phyloP scores from a whole-genome alignment of 1,139 yeast genomes.

The Yamadazyma trypodendri region DNA sequence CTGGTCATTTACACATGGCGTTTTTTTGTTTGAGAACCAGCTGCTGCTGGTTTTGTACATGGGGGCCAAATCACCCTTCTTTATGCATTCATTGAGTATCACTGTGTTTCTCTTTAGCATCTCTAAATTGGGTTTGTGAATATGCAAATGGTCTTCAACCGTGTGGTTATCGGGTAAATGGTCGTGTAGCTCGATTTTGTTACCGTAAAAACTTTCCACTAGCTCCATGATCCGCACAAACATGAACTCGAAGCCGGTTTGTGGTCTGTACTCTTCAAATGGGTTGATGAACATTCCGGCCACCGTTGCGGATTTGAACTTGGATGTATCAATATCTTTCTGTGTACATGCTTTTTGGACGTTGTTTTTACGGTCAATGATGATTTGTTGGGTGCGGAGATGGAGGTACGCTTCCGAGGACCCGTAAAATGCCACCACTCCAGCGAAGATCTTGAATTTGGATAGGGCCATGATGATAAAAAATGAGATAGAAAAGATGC shows the following conservation, averaged over 20 bases:
- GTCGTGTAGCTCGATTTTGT: slow-evolving; percentile 48
- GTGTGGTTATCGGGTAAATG: slow-evolving; percentile 47
- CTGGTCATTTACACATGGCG: slow-evolving; percentile 39
- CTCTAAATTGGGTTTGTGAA: slow-evolving; percentile 57
- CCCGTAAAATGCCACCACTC: slow-evolving; percentile 61
- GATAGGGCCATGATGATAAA: not conserved
- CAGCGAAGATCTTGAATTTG: slow-evolving; percentile 37
- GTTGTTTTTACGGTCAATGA: slow-evolving; percentile 42
- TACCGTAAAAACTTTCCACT: slow-evolving; percentile 65
- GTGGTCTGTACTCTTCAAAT: slow-evolving; percentile 86
- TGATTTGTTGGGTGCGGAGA: slow-evolving; percentile 52
- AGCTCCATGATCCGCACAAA: slow-evolving; percentile 69
- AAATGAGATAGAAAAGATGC: not conserved
- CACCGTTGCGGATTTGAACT: slow-evolving; percentile 53
- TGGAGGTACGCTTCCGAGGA: slow-evolving; percentile 68
- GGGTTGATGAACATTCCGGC: slow-evolving; percentile 89
- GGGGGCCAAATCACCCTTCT: slow-evolving; percentile 19
- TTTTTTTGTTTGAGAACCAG: slow-evolving; percentile 5
- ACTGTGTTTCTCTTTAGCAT: slow-evolving; percentile 32
- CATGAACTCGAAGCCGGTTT: slow-evolving; percentile 82
- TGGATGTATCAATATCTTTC: slow-evolving; percentile 23
- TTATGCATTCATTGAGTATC: slow-evolving; percentile 29
- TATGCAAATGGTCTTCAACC: slow-evolving; percentile 57
- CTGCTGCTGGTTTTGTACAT: slow-evolving; percentile 13
- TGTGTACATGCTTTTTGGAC: slow-evolving; percentile 20